Evolutionary conservation across 768 basidiomycete species (phyloP).

Genomic region (Tricholoma saponaceum): DNA sequence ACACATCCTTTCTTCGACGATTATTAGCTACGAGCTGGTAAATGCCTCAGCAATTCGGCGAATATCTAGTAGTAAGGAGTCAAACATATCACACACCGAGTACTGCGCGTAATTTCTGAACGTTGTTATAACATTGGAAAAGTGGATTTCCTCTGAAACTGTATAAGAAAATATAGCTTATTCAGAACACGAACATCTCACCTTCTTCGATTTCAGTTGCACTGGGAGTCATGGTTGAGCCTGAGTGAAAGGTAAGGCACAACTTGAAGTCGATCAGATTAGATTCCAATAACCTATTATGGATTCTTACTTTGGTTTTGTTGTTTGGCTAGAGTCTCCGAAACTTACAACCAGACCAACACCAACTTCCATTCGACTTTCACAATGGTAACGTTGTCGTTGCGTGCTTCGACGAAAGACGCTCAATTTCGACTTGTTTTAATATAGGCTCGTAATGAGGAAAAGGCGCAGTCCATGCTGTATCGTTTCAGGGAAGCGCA

Average conservation of each 20-base stretch:
- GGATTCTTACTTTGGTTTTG: no score
- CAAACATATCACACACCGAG: slow-evolving; percentile 43
- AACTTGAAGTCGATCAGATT: slow-evolving; percentile 3
- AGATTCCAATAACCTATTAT: no score
- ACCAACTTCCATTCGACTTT: slow-evolving; percentile 8
- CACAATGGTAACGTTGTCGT: slow-evolving; percentile 13
- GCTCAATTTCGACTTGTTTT: neutral
- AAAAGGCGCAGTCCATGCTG: slow-evolving; percentile 71
- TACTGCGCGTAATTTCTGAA: slow-evolving; percentile 76
- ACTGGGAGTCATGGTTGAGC: slow-evolving; percentile 19
- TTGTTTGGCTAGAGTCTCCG: slow-evolving; percentile 16
- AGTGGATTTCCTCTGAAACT: slow-evolving; percentile 58
- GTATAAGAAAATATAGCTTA: neutral
- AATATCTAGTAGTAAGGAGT: neutral
- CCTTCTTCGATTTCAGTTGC: slow-evolving; percentile 32
- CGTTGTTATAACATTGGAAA: slow-evolving; percentile 69
- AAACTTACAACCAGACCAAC: neutral
- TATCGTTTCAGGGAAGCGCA: slow-evolving; percentile 95
- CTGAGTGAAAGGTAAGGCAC: neutral
- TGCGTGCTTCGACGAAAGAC: neutral
- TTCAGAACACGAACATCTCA: slow-evolving; percentile 7
- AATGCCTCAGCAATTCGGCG: slow-evolving; percentile 7
- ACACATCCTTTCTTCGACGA: slow-evolving; percentile 72
- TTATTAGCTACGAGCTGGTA: slow-evolving; percentile 49
- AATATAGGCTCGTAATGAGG: slow-evolving; percentile 89